Conservation (phyloP, 2,329 filamentous ascomycete genomes). For the Xylariomycetidae sp. region DNA sequence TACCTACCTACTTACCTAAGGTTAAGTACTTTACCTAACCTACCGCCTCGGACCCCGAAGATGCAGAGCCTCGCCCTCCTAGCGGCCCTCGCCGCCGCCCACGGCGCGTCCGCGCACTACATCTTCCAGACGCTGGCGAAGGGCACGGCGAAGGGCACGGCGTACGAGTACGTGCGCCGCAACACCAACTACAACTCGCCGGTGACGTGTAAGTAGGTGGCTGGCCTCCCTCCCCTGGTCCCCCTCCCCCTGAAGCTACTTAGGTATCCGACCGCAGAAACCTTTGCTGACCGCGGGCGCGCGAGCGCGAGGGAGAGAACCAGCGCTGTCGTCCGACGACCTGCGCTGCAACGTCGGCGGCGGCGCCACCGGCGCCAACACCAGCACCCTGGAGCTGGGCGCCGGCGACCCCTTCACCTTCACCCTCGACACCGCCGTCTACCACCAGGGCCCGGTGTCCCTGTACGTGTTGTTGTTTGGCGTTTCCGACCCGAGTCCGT, state of each 20-base stretch:
- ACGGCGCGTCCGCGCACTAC: conserved; percentile 32
- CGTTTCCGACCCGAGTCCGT: not conserved
- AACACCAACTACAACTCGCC: conserved; percentile 44
- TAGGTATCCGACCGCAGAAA: too few species aligned
- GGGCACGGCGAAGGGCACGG: conserved; percentile 25
- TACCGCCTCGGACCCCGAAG: too few species aligned
- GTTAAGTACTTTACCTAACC: too few species aligned
- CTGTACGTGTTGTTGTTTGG: too few species aligned
- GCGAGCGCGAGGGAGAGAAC: too few species aligned
- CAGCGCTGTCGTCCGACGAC: conserved; percentile 33
- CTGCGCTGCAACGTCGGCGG: conserved; percentile 37
- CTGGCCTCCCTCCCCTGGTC: too few species aligned
- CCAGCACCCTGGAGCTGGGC: conserved; percentile 28
- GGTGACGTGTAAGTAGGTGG: conserved; percentile 28
- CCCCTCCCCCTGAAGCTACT: too few species aligned
- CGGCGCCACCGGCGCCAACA: conserved; percentile 27
- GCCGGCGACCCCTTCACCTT: conserved; percentile 36
- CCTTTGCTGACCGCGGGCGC: too few species aligned
- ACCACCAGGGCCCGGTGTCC: conserved; percentile 35
- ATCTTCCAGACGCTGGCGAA: conserved; percentile 33
- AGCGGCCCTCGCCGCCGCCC: conserved; percentile 17
- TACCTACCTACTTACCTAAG: too few species aligned
- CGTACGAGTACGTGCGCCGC: conserved; percentile 34
- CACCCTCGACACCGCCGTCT: conserved; percentile 31
- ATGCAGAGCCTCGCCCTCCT: conserved; percentile 26